Conservation (phyloP, 768 basidiomycete species). For the Podaxis rugospora region DNA sequence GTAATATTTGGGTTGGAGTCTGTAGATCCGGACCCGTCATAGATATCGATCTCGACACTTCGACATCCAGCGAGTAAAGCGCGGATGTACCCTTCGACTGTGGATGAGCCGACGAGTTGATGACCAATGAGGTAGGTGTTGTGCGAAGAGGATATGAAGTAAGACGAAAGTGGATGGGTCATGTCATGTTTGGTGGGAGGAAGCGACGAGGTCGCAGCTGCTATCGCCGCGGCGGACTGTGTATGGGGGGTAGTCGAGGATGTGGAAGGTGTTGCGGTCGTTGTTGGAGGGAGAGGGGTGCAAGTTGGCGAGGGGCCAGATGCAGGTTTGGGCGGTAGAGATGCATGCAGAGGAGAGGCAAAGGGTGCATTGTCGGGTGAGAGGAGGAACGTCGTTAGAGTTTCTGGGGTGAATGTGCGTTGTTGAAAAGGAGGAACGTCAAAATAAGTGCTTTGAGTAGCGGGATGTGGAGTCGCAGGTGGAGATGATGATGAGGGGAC, state of each 20-base stretch:
- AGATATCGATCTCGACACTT: constrained; percentile 63
- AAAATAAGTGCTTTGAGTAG: background rate
- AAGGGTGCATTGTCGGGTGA: constrained; percentile 72
- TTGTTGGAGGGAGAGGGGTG: background rate
- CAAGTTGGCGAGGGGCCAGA: background rate
- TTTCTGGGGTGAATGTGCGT: constrained; percentile 44
- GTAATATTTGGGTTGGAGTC: background rate
- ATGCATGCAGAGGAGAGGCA: constrained; percentile 2
- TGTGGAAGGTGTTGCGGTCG: background rate
- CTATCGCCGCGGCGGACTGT: background rate
- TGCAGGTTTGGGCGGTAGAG: constrained; percentile 23
- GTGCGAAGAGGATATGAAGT: constrained; percentile 89
- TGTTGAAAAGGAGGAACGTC: background rate
- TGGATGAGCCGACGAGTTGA: constrained; percentile 81
- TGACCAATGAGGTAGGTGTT: constrained; percentile 90
- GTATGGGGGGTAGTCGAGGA: background rate
- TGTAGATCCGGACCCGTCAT: constrained; percentile 43
- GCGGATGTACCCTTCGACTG: constrained; percentile 87
- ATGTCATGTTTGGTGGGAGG: constrained; percentile 62
- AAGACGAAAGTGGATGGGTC: constrained; percentile 84
- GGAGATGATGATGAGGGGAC: constrained; percentile 12
- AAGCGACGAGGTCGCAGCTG: constrained; percentile 15
- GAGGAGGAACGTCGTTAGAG: constrained; percentile 75
- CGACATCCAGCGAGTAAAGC: constrained; percentile 85
- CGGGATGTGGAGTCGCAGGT: constrained; percentile 15